These are phyloP conservation scores for Agapanthus africanus DNA, from an alignment of 106 monocot genomes.

Conservation along the genomic window DNA sequence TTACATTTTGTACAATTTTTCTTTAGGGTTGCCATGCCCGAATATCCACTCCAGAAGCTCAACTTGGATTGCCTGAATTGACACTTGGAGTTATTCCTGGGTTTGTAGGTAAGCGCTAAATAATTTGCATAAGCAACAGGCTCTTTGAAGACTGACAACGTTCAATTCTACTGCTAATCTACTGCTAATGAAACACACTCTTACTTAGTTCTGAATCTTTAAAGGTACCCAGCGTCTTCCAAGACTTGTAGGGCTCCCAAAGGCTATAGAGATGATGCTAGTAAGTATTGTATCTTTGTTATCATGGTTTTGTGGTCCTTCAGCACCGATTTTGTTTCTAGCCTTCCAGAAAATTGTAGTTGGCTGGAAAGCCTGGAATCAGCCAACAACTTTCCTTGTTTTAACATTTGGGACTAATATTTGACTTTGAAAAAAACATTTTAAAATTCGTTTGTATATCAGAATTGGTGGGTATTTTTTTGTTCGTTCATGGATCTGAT, in stretches of 20 bases:
- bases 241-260: constrained; percentile 80
- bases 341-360: neutral
- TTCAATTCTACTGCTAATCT: constrained; percentile 7
- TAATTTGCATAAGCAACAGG: neutral
- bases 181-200: constrained; percentile 3
- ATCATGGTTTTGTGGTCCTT: neutral
- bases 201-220: constrained; percentile 27
- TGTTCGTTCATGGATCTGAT: neutral
- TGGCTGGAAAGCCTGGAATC: neutral
- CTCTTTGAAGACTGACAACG: neutral
- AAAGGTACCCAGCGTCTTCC: constrained; percentile 97
- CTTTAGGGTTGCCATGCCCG: constrained; percentile 93
- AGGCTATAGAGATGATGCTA: constrained; percentile 92
- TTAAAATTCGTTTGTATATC: neutral
- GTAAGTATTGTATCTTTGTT: constrained; percentile 27
- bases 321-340: neutral
- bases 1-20: constrained; percentile 13
- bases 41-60: constrained; percentile 77
- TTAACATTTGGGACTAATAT: neutral
- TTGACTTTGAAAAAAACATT: too few species aligned
- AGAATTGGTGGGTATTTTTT: neutral
- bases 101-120: constrained; percentile 69
- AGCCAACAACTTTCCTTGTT: neutral
- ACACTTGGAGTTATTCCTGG: constrained; percentile 97
- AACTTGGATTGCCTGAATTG: constrained; percentile 89